Evolutionary conservation across 2,329 filamentous ascomycete species (phyloP), one percentile per base, ranked within the genome.

Genomic region (Drechmeria coniospora): DNA sequence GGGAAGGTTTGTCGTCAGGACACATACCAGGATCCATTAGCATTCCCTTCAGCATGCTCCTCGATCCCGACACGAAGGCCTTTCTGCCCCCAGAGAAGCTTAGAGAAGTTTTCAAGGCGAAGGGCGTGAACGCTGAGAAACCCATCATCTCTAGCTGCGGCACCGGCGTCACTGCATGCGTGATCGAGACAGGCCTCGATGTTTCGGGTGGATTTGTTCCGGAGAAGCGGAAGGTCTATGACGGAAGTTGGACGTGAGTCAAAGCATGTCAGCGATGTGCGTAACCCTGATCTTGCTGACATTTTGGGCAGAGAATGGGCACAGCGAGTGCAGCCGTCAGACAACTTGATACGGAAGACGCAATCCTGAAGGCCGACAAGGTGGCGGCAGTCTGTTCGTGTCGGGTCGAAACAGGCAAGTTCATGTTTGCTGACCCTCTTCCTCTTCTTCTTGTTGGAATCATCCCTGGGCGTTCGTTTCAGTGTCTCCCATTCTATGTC

Each of bases 191-290:
- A 21, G 90, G 84, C 2, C 57, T 98, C 29, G 72, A 71, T 17
- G 74, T 83, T 51, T 82, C 86, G 14, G 76, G 74, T 2, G 86
- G 74, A 46, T 80, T 79, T 2, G 60, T 69, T 4, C 54, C 68
- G 0, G 66, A 74, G 34, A 68, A 69, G 30, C 70, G 81, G 39
- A 75, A 68, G 46, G 64, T 98, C 14, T 98, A 98, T 45, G 90
- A 98, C 51, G 90, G 90, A 26, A 93, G 86, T 53, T 98, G 90
- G 90, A 95, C 90, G 68, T 92, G 63, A 74, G 80, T 77, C 8
- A 8, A 11, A 5, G 10, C 6, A 6, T 20, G 6, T 6, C 6
- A 21, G 9, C 20, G 20, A n/a, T n/a, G n/a, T 6, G 12, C 20
- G 9, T n/a, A 11, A 21, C 10, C 9, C 20, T 11, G 4, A 11